Evolutionary conservation across 164 flowering plant genomes (phyloP).

Genomic region (Umbellularia californica): DNA sequence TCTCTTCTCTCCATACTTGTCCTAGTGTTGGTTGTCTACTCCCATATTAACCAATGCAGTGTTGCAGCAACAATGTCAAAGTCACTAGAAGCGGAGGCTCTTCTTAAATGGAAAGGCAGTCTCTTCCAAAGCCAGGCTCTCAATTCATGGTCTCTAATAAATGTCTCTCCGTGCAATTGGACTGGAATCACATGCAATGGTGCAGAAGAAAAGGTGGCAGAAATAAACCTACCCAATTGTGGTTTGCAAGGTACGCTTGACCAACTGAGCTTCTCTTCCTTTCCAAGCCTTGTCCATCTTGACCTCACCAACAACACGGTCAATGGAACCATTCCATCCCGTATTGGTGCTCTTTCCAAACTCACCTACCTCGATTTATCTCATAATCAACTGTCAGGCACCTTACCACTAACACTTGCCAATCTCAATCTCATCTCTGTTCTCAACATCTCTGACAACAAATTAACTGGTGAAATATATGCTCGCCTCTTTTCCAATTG

Average conservation of each 20-base stretch:
- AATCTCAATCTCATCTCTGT: constrained; percentile 20
- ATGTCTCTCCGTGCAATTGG: constrained; percentile 33
- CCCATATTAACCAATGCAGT: neutral
- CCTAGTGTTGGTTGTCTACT: neutral
- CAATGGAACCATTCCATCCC: constrained; percentile 24
- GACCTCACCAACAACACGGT: constrained; percentile 25
- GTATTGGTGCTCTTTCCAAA: constrained; percentile 21
- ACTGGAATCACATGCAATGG: constrained; percentile 33
- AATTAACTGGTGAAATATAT: constrained; percentile 14
- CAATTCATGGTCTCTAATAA: constrained; percentile 22
- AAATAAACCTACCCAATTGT: constrained; percentile 14
- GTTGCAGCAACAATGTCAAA: neutral
- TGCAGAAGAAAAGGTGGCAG: constrained; percentile 9
- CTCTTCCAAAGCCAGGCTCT: constrained; percentile 2
- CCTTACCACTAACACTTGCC: constrained; percentile 23
- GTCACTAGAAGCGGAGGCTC: constrained; percentile 28
- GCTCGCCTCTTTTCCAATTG: constrained; percentile 19
- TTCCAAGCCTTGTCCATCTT: constrained; percentile 29
- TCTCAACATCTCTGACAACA: constrained; percentile 20
- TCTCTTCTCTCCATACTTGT: neutral
- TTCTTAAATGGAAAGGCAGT: constrained; percentile 31
- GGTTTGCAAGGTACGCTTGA: constrained; percentile 27
- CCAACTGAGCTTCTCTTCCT: constrained; percentile 26
- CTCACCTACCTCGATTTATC: constrained; percentile 18
- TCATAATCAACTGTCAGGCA: constrained; percentile 8